These are phyloP conservation scores for Leucaena leucocephala DNA, from an alignment of 306 rosid species.

Conservation along the genomic window DNA sequence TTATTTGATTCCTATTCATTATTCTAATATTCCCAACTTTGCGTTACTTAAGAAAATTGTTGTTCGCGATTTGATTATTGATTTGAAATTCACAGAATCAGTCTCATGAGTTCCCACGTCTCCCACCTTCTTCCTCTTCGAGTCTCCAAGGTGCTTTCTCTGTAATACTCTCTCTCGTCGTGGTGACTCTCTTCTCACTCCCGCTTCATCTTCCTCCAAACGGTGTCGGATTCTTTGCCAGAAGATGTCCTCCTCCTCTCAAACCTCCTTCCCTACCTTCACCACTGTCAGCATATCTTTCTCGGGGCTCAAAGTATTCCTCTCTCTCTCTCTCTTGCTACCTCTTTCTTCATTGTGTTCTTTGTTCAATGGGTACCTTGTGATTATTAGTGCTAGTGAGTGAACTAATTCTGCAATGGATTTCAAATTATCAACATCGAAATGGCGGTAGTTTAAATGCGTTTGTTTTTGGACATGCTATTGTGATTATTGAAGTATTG, in stretches of 20 bases:
- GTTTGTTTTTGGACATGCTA: background rate
- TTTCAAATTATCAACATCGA: background rate
- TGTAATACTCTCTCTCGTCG: constrained; percentile 1
- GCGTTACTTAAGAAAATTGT: background rate
- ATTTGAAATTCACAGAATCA: constrained; percentile 21
- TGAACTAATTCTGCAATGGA: background rate
- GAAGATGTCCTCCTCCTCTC: constrained; percentile 48
- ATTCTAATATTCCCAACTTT: background rate
- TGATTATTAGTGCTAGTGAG: background rate
- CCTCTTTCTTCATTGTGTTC: background rate
- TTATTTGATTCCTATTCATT: no score
- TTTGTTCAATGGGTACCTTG: background rate
- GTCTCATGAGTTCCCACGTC: background rate
- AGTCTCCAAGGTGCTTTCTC: background rate
- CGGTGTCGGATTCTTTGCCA: constrained; percentile 40
- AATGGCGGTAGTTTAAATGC: constrained; percentile 13
- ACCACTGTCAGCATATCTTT: constrained; percentile 66
- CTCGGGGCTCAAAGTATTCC: constrained; percentile 64
- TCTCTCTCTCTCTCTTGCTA: constrained; percentile 5
- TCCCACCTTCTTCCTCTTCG: background rate
- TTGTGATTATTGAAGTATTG: background rate
- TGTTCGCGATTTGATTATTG: constrained; percentile 4
- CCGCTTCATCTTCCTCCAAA: constrained; percentile 40
- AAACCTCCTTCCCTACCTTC: constrained; percentile 51
- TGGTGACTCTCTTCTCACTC: constrained; percentile 22